Evolutionary conservation across 495 filamentous ascomycete species (phyloP), one percentile per base, ranked within the genome.

Genomic region (Trichoderma reesei): DNA sequence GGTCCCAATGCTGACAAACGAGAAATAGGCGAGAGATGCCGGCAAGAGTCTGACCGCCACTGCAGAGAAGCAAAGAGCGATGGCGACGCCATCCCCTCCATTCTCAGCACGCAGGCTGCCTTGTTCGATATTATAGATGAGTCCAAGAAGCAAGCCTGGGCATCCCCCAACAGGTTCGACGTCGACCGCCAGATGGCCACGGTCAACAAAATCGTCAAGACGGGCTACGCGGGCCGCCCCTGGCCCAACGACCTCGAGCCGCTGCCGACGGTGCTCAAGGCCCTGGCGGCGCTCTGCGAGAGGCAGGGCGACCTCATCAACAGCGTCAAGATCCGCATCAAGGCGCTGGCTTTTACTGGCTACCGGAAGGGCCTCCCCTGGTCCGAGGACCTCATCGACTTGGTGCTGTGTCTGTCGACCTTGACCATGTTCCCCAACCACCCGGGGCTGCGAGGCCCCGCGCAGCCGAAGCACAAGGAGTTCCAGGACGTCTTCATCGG

Each of bases 221-320:
- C 16, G 3, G 51, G 51, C 51, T 31, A 56, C 20, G 20, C 20
- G 1, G 51, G 51, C 0, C 20, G 51, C 13, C 20, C 13, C 51
- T 56, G 51, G 51, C 51, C 51, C 5, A n/a, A 56, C 51, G 31
- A 34, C 51, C 20, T 56, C 8, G 51, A 56, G 51, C 51, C 51
- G 26, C 26, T 56, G 11, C 51, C 51, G 4, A 56, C 26, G 3
- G 26, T 31, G 31, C 31, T 31, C 20, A 56, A 34, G 26, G 16
- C 51, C 3, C 51, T 56, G 20, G 51, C 51, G 16, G 31, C 51
- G 7, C 26, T 56, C 1, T 33, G 51, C 8, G 51, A 56, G 51
- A 11, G 5, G 8, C 20, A 56, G 8, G 20, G 51, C 51, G 51
- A 56, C 51, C 16, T 34, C 20, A 14, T 56, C 20, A 56, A 56